Evolutionary conservation across 257 asterid genomes (phyloP).

Genomic region (Sherardia arvensis): DNA sequence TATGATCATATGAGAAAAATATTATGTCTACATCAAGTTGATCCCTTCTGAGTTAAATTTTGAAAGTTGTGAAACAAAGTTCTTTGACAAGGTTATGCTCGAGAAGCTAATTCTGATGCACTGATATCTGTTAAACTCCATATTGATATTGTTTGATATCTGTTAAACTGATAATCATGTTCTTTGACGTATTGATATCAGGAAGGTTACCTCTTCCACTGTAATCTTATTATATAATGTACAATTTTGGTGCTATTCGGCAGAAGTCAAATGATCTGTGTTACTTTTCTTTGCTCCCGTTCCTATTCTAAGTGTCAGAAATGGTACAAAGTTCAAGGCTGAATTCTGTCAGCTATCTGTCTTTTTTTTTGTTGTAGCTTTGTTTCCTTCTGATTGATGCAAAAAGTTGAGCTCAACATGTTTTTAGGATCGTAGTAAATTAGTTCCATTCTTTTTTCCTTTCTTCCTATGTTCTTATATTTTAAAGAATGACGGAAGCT

Average conservation of each 20-base stretch:
- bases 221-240: neutral
- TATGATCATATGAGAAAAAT: too few species aligned
- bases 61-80: neutral
- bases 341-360: neutral
- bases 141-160: neutral
- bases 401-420: neutral
- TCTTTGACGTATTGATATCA: too few species aligned
- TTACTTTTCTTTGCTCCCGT: neutral
- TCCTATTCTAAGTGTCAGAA: neutral
- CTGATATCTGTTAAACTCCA: neutral
- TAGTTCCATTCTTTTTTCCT: neutral
- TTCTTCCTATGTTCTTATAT: too few species aligned
- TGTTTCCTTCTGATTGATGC: neutral
- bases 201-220: neutral
- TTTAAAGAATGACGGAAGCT: too few species aligned
- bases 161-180: too few species aligned
- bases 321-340: neutral
- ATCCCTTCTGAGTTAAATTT: neutral
- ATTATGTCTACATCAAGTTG: too few species aligned
- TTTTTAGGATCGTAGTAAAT: neutral
- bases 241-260: neutral
- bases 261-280: neutral
- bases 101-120: neutral
- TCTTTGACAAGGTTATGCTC: neutral
- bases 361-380: neutral